phyloP scores from a whole-genome alignment of 306 rosid species.

The Casuarina cunninghamiana region DNA sequence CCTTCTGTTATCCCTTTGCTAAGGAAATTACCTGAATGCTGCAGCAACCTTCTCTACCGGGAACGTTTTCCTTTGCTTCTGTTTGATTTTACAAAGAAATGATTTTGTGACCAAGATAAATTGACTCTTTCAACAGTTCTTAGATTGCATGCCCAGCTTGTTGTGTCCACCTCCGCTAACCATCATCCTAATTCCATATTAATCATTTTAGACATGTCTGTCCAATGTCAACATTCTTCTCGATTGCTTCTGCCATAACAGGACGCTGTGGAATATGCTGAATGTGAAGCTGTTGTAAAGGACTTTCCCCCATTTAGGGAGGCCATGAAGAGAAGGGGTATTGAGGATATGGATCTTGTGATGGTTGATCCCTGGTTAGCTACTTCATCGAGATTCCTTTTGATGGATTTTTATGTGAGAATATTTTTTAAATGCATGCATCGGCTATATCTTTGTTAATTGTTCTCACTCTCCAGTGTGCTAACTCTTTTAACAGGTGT shows the following conservation, averaged over 20 bases:
- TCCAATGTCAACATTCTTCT: not conserved
- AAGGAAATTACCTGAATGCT: not conserved
- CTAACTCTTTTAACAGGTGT: constrained; percentile 50
- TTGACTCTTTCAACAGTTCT: not conserved
- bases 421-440: not conserved
- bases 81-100: not conserved
- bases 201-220: not conserved
- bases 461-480: constrained; percentile 12
- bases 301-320: constrained; percentile 67
- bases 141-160: not conserved
- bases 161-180: not conserved
- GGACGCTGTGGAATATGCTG: constrained; percentile 90
- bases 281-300: constrained; percentile 81
- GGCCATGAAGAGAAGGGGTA: constrained; percentile 88
- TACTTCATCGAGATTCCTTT: constrained; percentile 13
- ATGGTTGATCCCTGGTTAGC: constrained; percentile 86
- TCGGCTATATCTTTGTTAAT: not conserved
- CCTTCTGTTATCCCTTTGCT: not conserved
- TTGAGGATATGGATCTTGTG: constrained; percentile 86
- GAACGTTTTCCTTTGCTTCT: not conserved
- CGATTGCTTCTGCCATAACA: constrained; percentile 20
- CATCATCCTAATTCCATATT: constrained; percentile 12
- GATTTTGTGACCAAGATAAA: not conserved
- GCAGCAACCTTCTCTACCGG: not conserved
- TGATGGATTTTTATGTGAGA: not conserved